Conservation (phyloP, 495 filamentous ascomycete genomes). For the Daldinia childiae region DNA sequence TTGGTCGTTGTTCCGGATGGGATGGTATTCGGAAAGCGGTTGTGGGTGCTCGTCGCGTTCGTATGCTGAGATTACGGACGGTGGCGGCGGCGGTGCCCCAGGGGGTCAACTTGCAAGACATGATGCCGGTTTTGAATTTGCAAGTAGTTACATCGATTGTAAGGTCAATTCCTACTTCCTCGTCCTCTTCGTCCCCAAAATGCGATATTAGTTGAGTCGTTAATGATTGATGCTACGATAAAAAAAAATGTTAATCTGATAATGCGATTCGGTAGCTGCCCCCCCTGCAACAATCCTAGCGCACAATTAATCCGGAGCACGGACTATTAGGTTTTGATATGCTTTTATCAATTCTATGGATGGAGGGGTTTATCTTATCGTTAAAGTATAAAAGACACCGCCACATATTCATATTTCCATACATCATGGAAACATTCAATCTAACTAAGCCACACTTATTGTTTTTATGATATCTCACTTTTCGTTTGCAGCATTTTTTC, state of each 20-base stretch:
- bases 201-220: slow-evolving; percentile 15
- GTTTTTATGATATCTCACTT: neutral
- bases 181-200: slow-evolving; percentile 8
- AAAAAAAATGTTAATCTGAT: slow-evolving; percentile 35
- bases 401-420: neutral
- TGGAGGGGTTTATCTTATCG: slow-evolving; percentile 1
- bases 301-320: slow-evolving; percentile 32
- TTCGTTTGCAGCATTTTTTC: neutral
- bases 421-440: too few species aligned
- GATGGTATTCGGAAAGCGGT: slow-evolving; percentile 12
- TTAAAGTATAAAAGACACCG: neutral
- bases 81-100: slow-evolving; percentile 52
- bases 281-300: neutral
- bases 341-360: neutral
- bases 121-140: slow-evolving; percentile 41
- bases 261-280: slow-evolving; percentile 4
- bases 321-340: neutral
- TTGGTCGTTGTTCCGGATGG: slow-evolving; percentile 3
- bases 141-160: slow-evolving; percentile 17
- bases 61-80: slow-evolving; percentile 57
- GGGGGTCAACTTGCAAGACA: slow-evolving; percentile 62
- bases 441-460: neutral
- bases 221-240: slow-evolving; percentile 1
- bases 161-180: slow-evolving; percentile 6
- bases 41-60: slow-evolving; percentile 50